Percentiles rank a stretch among this genome's conserved stretches.
phyloP scores from a whole-genome alignment of 106 monocot species.

The Acanthochlamys bracteata region DNA sequence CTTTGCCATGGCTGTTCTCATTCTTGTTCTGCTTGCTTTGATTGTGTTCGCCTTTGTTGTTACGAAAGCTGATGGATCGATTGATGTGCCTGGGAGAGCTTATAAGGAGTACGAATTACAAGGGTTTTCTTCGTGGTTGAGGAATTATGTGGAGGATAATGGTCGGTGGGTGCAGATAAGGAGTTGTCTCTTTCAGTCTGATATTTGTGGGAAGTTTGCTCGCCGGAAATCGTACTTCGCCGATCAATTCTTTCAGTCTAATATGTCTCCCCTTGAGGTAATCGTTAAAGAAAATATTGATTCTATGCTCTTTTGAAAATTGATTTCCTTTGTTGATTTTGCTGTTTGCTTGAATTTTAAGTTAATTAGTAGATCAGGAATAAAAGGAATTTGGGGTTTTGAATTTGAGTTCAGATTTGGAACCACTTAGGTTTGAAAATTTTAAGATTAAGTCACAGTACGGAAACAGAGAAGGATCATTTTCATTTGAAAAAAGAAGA shows the following conservation, averaged over 20 bases:
- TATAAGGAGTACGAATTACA: constrained; percentile 59
- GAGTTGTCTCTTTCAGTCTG: constrained; percentile 36
- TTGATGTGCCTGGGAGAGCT: constrained; percentile 45
- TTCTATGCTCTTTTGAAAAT: too few relatives aligned
- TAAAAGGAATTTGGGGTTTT: too few relatives aligned
- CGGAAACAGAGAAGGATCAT: too few relatives aligned
- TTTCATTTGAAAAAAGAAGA: too few relatives aligned
- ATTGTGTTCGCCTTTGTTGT: constrained; percentile 80
- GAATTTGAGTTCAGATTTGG: too few relatives aligned
- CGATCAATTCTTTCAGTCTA: constrained; percentile 37
- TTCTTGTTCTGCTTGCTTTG: constrained; percentile 54
- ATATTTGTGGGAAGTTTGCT: constrained; percentile 49
- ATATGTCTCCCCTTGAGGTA: constrained; percentile 74
- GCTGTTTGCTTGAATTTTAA: too few relatives aligned
- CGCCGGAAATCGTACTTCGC: constrained; percentile 23
- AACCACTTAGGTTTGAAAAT: too few relatives aligned
- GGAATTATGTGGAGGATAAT: constrained; percentile 28
- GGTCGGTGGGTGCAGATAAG: constrained; percentile 50
- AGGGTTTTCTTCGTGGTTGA: constrained; percentile 73
- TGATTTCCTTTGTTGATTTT: too few relatives aligned
- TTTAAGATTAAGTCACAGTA: too few relatives aligned
- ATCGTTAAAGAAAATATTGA: too few relatives aligned
- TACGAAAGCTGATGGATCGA: constrained; percentile 45
- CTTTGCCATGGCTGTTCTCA: constrained; percentile 74
- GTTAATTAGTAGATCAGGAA: too few relatives aligned